Percentiles rank a stretch among this genome's conserved stretches.
Conservation (phyloP, 306 rosid genomes). For the Sphenostylis stenocarpa region DNA sequence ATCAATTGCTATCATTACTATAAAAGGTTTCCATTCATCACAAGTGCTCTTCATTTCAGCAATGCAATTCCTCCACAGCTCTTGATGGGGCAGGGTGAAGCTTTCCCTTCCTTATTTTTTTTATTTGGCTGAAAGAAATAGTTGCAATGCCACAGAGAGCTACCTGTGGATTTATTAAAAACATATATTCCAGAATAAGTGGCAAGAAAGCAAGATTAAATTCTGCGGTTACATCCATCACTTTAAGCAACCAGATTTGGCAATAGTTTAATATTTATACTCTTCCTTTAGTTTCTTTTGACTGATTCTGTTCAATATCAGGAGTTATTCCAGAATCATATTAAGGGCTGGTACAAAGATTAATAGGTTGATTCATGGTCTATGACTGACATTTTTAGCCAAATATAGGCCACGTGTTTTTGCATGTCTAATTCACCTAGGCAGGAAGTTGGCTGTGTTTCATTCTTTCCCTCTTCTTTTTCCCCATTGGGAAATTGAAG, state of each 20-base stretch:
- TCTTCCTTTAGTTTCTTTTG: conserved; percentile 48
- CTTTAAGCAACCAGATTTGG: conserved; percentile 63
- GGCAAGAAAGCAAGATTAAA: conserved; percentile 78
- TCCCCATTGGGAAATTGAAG: neutral
- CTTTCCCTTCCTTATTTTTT: conserved; percentile 34
- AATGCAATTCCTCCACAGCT: conserved; percentile 30
- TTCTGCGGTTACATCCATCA: conserved; percentile 59
- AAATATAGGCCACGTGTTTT: conserved; percentile 50
- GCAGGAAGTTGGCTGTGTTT: neutral
- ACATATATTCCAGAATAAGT: conserved; percentile 53
- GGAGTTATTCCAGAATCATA: conserved; percentile 43
- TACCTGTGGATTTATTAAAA: conserved; percentile 31
- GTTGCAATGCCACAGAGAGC: conserved; percentile 29
- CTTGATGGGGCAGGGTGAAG: conserved; percentile 28
- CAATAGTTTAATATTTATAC: conserved; percentile 47
- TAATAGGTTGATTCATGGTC: conserved; percentile 35
- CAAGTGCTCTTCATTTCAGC: conserved; percentile 39
- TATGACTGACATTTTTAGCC: conserved; percentile 8
- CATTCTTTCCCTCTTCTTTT: conserved; percentile 8
- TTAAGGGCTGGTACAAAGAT: conserved; percentile 8
- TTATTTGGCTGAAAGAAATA: conserved; percentile 13
- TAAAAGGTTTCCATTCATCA: conserved; percentile 80
- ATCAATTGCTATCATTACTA: conserved; percentile 72
- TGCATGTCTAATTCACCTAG: conserved; percentile 24
- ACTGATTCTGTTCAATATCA: conserved; percentile 38